Percentiles rank a stretch among this genome's conserved stretches.
These are phyloP conservation scores for Solanum ossicruentum DNA, from an alignment of 257 asterid species.

Conservation along the genomic window DNA sequence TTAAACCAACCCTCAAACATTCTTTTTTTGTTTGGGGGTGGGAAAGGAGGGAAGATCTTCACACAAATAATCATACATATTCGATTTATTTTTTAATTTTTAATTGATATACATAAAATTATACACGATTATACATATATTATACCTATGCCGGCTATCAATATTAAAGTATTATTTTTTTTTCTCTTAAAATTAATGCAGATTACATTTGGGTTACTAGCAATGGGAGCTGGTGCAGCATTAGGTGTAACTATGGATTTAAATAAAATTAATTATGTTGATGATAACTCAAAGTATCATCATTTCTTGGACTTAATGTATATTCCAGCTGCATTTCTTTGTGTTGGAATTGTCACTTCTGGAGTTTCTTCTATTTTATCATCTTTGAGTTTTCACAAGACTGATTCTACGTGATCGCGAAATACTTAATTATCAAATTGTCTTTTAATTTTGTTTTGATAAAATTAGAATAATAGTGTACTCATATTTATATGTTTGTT, in stretches of 20 bases:
- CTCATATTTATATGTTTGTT: neutral
- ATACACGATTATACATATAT: too few species aligned
- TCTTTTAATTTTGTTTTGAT: neutral
- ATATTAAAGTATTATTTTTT: neutral
- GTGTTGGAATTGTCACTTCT: neutral
- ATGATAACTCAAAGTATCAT: neutral
- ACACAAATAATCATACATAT: too few species aligned
- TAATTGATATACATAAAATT: too few species aligned
- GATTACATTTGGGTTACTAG: neutral
- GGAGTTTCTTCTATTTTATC: neutral
- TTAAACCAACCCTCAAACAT: too few species aligned
- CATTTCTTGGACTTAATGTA: neutral
- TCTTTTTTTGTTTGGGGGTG: too few species aligned
- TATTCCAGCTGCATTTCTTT: neutral
- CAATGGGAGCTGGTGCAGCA: slow-evolving; percentile 3
- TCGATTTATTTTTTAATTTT: too few species aligned
- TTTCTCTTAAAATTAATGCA: neutral
- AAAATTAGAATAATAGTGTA: neutral
- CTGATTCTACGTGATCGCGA: neutral
- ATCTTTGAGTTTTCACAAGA: neutral
- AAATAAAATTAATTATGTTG: neutral
- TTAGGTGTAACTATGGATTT: slow-evolving; percentile 10
- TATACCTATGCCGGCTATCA: too few species aligned
- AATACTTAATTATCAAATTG: neutral
- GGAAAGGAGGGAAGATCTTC: too few species aligned